These are phyloP conservation scores for Sporothrix schenckii DNA, from an alignment of 2,329 filamentous ascomycete genomes.

Conservation along the genomic window DNA sequence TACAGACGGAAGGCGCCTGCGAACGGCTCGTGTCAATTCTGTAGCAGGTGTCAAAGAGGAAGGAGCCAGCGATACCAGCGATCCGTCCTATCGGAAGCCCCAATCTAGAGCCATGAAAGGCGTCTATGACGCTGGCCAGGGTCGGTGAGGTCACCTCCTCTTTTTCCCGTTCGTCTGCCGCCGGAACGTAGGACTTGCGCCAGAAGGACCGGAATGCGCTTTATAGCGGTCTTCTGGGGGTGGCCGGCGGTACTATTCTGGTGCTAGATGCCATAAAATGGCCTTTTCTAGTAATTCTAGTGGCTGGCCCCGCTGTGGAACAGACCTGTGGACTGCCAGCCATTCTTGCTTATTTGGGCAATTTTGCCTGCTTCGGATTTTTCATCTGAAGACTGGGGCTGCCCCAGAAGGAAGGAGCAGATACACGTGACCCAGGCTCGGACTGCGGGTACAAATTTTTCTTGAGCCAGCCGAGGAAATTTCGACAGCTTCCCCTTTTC, in stretches of 20 bases:
- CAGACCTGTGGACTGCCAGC: slow-evolving; percentile 8
- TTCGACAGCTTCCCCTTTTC: slow-evolving; percentile 33
- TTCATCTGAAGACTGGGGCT: too few relatives aligned
- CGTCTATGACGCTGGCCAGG: slow-evolving; percentile 8
- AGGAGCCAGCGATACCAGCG: slow-evolving; percentile 7
- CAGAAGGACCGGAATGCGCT: slow-evolving; percentile 6
- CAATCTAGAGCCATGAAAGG: slow-evolving; percentile 1
- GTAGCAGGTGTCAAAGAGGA: slow-evolving; percentile 18
- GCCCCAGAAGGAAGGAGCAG: slow-evolving; percentile 10
- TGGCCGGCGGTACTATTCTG: not conserved
- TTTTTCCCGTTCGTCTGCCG: slow-evolving; percentile 9
- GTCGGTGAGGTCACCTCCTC: slow-evolving; percentile 29
- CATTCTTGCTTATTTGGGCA: slow-evolving; percentile 25
- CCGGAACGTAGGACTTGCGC: not conserved
- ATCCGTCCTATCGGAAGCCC: not conserved
- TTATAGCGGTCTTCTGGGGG: slow-evolving; percentile 7
- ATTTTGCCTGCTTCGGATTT: slow-evolving; percentile 23
- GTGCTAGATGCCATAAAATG: not conserved
- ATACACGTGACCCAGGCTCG: slow-evolving; percentile 23
- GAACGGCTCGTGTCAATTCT: not conserved
- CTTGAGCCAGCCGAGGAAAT: not conserved
- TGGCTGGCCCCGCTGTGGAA: slow-evolving; percentile 17
- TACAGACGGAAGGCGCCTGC: slow-evolving; percentile 17
- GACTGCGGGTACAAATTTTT: not conserved
- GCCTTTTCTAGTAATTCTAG: not conserved